Percentiles rank a stretch among this genome's conserved stretches.
phyloP scores from a whole-genome alignment of 1,284 basidiomycete species.

The Ceratobasidium sp. region DNA sequence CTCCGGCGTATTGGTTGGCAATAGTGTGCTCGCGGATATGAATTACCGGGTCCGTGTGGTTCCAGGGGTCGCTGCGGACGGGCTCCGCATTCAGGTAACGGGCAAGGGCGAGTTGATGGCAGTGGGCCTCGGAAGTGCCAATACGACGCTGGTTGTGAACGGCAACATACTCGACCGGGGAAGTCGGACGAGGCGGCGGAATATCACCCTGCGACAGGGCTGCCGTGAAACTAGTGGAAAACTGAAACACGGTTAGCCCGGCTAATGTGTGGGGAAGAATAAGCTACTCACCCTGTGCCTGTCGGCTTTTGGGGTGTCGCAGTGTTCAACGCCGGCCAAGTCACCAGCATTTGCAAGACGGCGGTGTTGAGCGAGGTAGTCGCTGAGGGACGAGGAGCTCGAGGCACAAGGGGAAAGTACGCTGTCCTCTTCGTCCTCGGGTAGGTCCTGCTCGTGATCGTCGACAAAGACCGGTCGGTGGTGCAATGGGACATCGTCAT shows the following conservation, averaged over 20 bases:
- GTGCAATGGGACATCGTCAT: slow-evolving; percentile 7
- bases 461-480: slow-evolving; percentile 17
- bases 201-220: slow-evolving; percentile 3
- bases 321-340: slow-evolving; percentile 29
- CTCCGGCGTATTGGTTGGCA: slow-evolving; percentile 35
- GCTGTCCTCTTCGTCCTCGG: slow-evolving; percentile 10
- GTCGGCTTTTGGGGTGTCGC: slow-evolving; percentile 29
- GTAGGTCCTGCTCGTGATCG: not conserved
- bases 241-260: slow-evolving; percentile 3
- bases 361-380: slow-evolving; percentile 22
- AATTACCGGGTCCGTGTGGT: slow-evolving; percentile 47
- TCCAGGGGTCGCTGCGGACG: slow-evolving; percentile 47
- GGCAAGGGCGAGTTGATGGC: slow-evolving; percentile 43
- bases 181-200: slow-evolving; percentile 13
- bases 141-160: slow-evolving; percentile 24
- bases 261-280: slow-evolving; percentile 6
- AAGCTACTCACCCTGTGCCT: slow-evolving; percentile 4
- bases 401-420: slow-evolving; percentile 39
- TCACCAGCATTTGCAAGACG: slow-evolving; percentile 36
- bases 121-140: slow-evolving; percentile 34
- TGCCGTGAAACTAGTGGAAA: slow-evolving; percentile 13
- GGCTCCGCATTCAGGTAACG: slow-evolving; percentile 46
- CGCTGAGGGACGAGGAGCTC: slow-evolving; percentile 41
- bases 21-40: slow-evolving; percentile 46
- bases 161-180: slow-evolving; percentile 8